Evolutionary conservation across 2,329 filamentous ascomycete genomes (phyloP).

Genomic region (Alternaria atra): DNA sequence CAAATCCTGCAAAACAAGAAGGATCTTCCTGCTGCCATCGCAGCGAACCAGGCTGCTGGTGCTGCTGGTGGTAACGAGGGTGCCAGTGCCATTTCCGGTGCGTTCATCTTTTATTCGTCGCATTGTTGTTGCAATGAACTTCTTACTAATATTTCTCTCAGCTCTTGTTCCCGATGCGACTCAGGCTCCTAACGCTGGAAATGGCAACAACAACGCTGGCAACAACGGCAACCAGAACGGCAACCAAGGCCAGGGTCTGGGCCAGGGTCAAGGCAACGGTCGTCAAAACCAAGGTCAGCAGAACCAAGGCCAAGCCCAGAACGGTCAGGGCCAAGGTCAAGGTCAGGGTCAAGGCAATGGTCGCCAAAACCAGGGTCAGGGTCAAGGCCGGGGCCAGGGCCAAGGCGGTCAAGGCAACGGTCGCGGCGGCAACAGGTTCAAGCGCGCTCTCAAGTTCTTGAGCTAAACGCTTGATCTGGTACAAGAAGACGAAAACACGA

Average conservation of each 20-base stretch:
- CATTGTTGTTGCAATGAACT: slow-evolving; percentile 24
- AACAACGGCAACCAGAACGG: slow-evolving; percentile 16
- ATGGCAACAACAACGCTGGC: slow-evolving; percentile 25
- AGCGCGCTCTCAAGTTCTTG: slow-evolving; percentile 13
- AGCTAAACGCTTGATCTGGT: not conserved
- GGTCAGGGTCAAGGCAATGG: slow-evolving; percentile 4
- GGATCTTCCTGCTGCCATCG: slow-evolving; percentile 60
- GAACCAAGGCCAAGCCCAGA: slow-evolving; percentile 1
- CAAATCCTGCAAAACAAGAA: slow-evolving; percentile 63
- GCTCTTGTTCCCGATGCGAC: slow-evolving; percentile 29
- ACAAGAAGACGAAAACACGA: not conserved
- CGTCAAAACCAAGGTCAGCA: not conserved
- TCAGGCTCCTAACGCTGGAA: slow-evolving; percentile 17
- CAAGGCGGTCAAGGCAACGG: slow-evolving; percentile 2
- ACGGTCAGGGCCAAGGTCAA: not conserved
- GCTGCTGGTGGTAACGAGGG: slow-evolving; percentile 47
- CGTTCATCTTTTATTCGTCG: slow-evolving; percentile 28
- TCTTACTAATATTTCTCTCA: slow-evolving; percentile 18
- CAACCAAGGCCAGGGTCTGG: slow-evolving; percentile 4
- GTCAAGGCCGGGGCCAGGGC: not conserved
- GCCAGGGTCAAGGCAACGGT: not conserved
- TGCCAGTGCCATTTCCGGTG: slow-evolving; percentile 54
- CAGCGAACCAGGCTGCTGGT: slow-evolving; percentile 57
- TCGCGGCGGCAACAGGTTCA: slow-evolving; percentile 6
- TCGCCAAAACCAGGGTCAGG: not conserved